phyloP scores from a whole-genome alignment of 1,284 basidiomycete species.

The Cryptococcus sp. region DNA sequence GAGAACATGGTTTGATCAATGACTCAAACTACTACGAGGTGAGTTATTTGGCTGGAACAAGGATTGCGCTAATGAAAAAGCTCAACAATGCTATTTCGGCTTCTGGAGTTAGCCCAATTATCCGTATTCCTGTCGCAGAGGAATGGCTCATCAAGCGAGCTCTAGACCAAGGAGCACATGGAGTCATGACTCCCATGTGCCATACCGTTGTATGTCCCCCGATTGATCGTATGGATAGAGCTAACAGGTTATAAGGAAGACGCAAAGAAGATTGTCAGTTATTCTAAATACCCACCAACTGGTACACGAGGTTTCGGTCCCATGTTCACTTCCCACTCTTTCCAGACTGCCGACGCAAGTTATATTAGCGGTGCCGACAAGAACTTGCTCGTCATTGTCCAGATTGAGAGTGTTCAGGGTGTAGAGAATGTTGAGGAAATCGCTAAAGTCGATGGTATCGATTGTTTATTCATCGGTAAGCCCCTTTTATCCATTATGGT shows the following conservation, averaged over 20 bases:
- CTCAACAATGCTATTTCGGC: constrained; percentile 24
- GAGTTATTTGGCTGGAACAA: constrained; percentile 2
- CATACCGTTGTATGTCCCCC: constrained; percentile 17
- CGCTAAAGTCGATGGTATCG: constrained; percentile 60
- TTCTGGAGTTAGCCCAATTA: constrained; percentile 37
- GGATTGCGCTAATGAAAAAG: constrained; percentile 6
- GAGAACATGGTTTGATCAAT: constrained; percentile 31
- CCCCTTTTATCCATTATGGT: background rate
- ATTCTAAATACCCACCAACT: constrained; percentile 28
- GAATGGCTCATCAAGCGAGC: constrained; percentile 45
- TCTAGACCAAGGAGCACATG: constrained; percentile 41
- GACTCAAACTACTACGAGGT: constrained; percentile 32
- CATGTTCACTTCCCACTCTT: constrained; percentile 26
- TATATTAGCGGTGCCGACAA: constrained; percentile 60
- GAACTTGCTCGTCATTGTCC: constrained; percentile 58
- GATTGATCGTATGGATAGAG: background rate
- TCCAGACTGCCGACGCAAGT: constrained; percentile 42
- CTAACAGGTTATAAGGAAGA: constrained; percentile 14
- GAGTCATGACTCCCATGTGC: constrained; percentile 38
- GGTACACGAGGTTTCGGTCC: constrained; percentile 33
- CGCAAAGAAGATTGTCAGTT: constrained; percentile 24
- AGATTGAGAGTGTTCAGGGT: constrained; percentile 62
- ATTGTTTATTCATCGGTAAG: constrained; percentile 60
- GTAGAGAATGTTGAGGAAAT: constrained; percentile 61
- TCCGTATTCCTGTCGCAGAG: constrained; percentile 40